Conservation (phyloP, 208 protist species). For the Porcisia deanei region DNA sequence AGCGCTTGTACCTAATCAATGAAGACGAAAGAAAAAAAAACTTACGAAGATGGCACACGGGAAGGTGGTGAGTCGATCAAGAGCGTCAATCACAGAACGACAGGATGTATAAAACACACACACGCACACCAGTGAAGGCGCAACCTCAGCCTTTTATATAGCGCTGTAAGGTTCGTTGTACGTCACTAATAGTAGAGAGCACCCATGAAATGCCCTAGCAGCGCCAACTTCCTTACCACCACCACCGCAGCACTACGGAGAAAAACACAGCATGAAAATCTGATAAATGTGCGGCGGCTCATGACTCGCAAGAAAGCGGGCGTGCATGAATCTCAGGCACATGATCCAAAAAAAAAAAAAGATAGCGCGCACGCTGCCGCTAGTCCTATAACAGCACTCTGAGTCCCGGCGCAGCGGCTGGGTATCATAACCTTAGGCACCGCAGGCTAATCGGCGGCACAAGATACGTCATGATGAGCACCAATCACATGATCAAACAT, state of each 20-base stretch:
- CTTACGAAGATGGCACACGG: not conserved
- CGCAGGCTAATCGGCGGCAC: not conserved
- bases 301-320: no score
- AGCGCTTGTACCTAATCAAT: not conserved
- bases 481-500: slow-evolving; percentile 17
- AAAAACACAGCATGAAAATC: no score
- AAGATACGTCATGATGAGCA: not conserved
- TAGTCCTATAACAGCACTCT: not conserved
- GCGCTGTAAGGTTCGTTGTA: not conserved
- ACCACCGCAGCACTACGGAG: not conserved
- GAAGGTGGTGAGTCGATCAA: not conserved
- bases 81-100: not conserved
- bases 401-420: not conserved
- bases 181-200: no score
- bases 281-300: no score
- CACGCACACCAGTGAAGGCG: no score
- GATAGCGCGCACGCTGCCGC: not conserved
- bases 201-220: no score
- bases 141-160: no score
- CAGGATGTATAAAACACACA: no score
- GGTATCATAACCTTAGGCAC: not conserved
- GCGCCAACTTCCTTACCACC: not conserved
- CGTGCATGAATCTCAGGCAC: not conserved
- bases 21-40: not conserved
- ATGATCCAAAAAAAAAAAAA: not conserved